Evolutionary conservation across 2,329 filamentous ascomycete genomes (phyloP).

Genomic region (Fusarium floridanum): DNA sequence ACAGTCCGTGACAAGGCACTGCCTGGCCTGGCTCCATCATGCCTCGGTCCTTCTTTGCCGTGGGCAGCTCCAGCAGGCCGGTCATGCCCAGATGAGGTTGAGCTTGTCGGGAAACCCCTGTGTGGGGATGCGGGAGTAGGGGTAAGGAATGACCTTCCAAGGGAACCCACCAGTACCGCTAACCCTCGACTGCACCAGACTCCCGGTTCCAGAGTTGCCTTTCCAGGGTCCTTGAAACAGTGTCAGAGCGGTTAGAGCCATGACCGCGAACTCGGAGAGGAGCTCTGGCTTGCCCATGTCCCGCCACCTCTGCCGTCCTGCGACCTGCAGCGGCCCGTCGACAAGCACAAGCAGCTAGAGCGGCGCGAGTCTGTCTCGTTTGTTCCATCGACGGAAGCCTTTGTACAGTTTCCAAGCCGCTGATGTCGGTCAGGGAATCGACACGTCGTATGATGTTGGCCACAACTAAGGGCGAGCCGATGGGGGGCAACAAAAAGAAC

Average conservation of each 20-base stretch:
- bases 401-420: slow-evolving; percentile 11
- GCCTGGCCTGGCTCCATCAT: neutral
- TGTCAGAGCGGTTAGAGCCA: slow-evolving; percentile 16
- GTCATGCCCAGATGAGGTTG: slow-evolving; percentile 32
- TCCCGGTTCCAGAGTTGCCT: slow-evolving; percentile 27
- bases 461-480: slow-evolving; percentile 28
- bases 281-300: slow-evolving; percentile 8
- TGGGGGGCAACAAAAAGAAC: slow-evolving; percentile 30
- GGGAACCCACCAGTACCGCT: slow-evolving; percentile 33
- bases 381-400: slow-evolving; percentile 3
- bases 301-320: slow-evolving; percentile 18
- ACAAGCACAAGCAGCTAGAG: slow-evolving; percentile 18
- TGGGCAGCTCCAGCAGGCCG: slow-evolving; percentile 12
- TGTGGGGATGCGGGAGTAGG: slow-evolving; percentile 35
- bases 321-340: slow-evolving; percentile 32
- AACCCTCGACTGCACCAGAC: slow-evolving; percentile 26
- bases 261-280: slow-evolving; percentile 9
- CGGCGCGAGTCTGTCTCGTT: slow-evolving; percentile 2
- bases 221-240: slow-evolving; percentile 16
- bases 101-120: slow-evolving; percentile 32
- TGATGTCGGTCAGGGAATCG: slow-evolving; percentile 14
- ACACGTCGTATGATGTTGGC: slow-evolving; percentile 43
- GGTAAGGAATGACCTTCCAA: slow-evolving; percentile 24
- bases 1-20: neutral
- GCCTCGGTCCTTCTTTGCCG: neutral